Base-by-base conservation (phyloP, 352 stramenopile species). In the Elongisporangium undulatum region DNA sequence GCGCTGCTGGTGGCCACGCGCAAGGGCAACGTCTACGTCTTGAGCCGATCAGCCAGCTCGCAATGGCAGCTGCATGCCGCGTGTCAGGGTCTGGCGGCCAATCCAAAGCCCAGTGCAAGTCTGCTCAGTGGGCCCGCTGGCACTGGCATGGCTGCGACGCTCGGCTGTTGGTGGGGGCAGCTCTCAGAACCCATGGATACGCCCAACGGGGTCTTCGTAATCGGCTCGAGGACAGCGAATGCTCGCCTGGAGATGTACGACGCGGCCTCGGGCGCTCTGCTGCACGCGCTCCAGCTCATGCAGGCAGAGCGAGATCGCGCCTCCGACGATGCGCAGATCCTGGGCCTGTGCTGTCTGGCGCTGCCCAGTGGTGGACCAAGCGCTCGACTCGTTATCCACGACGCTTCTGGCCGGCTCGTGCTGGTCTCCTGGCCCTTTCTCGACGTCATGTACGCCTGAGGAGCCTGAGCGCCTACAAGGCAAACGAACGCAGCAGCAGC, bases 11-110 rank as follows among this genome's bases (percentile, higher is more conserved):
- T 77, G 0, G 68, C 82, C 10, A 88, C 82, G 2, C 79, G 72
- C 39, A 88, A 89, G 53, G 79, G 82, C 15, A 85, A 88, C 64
- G 68, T 88, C 19, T 87, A 87, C 64, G 72, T 89, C 7, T 71
- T 85, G 15, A 21, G 38, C 5, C 62, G 49, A 21, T 17, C 52
- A 23, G 24, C 55, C 2, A 16, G 56, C 0, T 45, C 50, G 53
- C 4, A 38, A 21, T 91, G 82, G 77, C 55, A 50, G 0, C 22
- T 71, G 19, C 57, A 63, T 50, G 23, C 62, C 39, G 51, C 70
- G 23, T 71, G 64, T 26, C 56, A 67, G 26, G 29, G 64, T 29
- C 74, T 88, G 29, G 70, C 48, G 15, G 63, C 39, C 4, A 87
- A 87, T 39, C 75, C 77, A 4, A 89, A 87, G 54, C 49, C 58